Percentiles rank a stretch among this genome's conserved stretches.
phyloP scores from a whole-genome alignment of 108 stramenopile species.

The Stephanodiscus triporus region DNA sequence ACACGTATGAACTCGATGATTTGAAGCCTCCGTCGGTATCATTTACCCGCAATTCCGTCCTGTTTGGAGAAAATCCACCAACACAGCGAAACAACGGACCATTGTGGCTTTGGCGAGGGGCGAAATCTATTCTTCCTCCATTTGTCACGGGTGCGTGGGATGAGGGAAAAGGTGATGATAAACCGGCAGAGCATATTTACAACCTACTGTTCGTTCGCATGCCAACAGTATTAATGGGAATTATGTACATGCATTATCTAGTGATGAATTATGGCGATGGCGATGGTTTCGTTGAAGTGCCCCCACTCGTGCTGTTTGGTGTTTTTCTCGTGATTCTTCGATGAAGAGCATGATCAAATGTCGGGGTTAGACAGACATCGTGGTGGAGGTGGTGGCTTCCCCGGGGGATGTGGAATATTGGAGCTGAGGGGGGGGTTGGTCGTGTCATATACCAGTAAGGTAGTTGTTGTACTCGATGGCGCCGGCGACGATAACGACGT shows the following conservation, averaged over 20 bases:
- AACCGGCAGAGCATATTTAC: slow-evolving; percentile 67
- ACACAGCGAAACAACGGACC: slow-evolving; percentile 53
- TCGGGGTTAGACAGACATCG: slow-evolving; percentile 58
- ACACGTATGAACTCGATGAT: slow-evolving; percentile 34
- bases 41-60: slow-evolving; percentile 59
- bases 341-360: slow-evolving; percentile 67
- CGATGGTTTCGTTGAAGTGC: slow-evolving; percentile 58
- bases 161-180: slow-evolving; percentile 45
- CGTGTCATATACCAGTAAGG: slow-evolving; percentile 57
- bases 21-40: slow-evolving; percentile 64
- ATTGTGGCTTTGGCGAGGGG: slow-evolving; percentile 50
- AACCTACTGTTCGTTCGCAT: slow-evolving; percentile 66
- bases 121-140: slow-evolving; percentile 46
- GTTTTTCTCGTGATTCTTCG: slow-evolving; percentile 55
- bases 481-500: slow-evolving; percentile 3
- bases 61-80: slow-evolving; percentile 65
- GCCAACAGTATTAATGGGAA: slow-evolving; percentile 48
- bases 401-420: slow-evolving; percentile 80
- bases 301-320: slow-evolving; percentile 50
- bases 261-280: slow-evolving; percentile 66
- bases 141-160: slow-evolving; percentile 65
- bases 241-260: slow-evolving; percentile 60
- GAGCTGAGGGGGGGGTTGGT: slow-evolving; percentile 61
- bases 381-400: slow-evolving; percentile 71
- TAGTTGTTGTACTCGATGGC: slow-evolving; percentile 27